These are phyloP conservation scores for Sordariomycetes sp. DNA, from an alignment of 2,329 filamentous ascomycete genomes.

Conservation along the genomic window DNA sequence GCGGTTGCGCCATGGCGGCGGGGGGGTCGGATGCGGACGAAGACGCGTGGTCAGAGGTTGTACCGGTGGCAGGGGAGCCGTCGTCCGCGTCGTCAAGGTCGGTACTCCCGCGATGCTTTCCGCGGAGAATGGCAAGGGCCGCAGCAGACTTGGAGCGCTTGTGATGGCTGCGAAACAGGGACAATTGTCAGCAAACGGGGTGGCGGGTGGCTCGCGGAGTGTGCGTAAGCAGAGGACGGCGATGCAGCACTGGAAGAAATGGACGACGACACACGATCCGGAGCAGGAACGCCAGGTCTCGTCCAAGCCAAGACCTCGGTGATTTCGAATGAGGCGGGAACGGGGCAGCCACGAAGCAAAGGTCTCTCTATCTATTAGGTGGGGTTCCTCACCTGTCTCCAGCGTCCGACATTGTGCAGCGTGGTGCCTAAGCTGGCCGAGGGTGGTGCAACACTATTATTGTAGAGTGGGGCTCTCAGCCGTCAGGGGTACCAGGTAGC, in stretches of 20 bases:
- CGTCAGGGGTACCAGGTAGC: no score
- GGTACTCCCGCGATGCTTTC: slow-evolving; percentile 29
- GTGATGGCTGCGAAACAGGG: slow-evolving; percentile 22
- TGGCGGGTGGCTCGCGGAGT: background rate
- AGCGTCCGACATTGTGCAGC: slow-evolving; percentile 7
- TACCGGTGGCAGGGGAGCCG: slow-evolving; percentile 26
- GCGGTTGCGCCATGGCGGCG: slow-evolving; percentile 23
- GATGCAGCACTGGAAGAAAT: background rate
- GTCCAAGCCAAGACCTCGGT: background rate
- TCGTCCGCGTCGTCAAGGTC: slow-evolving; percentile 43
- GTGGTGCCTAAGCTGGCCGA: slow-evolving; percentile 3
- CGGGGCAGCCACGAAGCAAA: background rate
- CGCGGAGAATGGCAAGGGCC: slow-evolving; percentile 42
- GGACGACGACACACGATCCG: background rate
- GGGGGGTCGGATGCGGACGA: background rate
- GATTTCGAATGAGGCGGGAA: background rate
- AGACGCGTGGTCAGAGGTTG: slow-evolving; percentile 16
- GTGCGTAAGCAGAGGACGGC: background rate
- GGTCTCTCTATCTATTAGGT: background rate
- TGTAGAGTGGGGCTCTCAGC: no score
- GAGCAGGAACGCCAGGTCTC: background rate
- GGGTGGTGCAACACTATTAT: background rate
- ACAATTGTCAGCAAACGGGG: slow-evolving; percentile 3
- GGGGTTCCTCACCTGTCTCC: slow-evolving; percentile 2
- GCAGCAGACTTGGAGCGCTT: slow-evolving; percentile 44